Evolutionary conservation across 1,139 yeast genomes (phyloP).

Genomic region (Kurtzmaniella quercitrusa): DNA sequence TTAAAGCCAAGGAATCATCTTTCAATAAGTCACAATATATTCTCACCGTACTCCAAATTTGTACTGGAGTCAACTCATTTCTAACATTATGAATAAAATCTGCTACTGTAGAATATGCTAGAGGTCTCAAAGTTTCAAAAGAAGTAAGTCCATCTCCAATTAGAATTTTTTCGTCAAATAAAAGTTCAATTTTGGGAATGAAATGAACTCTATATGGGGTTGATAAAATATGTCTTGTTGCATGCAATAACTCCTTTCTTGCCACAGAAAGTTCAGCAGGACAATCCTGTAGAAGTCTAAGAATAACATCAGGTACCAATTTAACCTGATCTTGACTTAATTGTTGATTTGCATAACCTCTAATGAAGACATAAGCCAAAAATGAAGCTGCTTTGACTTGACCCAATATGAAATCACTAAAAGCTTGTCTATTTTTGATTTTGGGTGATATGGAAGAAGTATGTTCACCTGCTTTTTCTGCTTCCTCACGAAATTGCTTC

Average conservation of each 20-base stretch:
- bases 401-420: constrained; percentile 87
- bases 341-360: constrained; percentile 72
- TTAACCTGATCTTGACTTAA: constrained; percentile 60
- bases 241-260: constrained; percentile 87
- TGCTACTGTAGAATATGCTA: constrained; percentile 95
- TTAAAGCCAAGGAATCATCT: constrained; percentile 78
- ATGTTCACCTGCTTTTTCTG: constrained; percentile 57
- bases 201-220: constrained; percentile 83
- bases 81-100: constrained; percentile 93
- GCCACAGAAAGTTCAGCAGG: constrained; percentile 95
- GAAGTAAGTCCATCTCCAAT: constrained; percentile 93
- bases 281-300: constrained; percentile 86
- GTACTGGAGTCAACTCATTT: constrained; percentile 75
- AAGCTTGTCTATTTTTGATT: constrained; percentile 74
- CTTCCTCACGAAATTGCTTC: constrained; percentile 44
- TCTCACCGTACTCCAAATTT: constrained; percentile 82
- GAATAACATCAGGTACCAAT: constrained; percentile 79
- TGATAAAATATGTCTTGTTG: constrained; percentile 88
- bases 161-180: constrained; percentile 82
- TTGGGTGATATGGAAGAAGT: constrained; percentile 52
- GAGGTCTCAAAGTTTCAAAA: constrained; percentile 78
- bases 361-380: constrained; percentile 82
- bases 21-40: constrained; percentile 79
- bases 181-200: constrained; percentile 76
- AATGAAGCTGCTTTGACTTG: constrained; percentile 97